These are phyloP conservation scores for Platismatia glauca DNA, from an alignment of 495 filamentous ascomycete genomes.

Conservation along the genomic window DNA sequence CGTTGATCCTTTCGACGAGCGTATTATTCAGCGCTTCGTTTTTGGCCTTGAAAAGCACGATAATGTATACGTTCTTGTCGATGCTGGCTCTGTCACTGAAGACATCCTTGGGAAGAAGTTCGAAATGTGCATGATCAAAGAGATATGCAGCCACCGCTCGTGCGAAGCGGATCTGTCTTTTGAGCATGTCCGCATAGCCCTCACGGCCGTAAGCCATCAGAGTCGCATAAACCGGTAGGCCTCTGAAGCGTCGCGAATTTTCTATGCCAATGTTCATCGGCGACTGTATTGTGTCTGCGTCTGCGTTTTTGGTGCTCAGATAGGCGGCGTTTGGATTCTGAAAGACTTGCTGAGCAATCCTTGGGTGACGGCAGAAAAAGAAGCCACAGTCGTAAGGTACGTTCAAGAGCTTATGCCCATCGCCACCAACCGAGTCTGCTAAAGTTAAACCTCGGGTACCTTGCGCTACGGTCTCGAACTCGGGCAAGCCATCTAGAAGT, in stretches of 20 bases:
- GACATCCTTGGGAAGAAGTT: constrained; percentile 48
- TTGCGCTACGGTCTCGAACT: constrained; percentile 49
- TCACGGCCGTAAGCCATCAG: constrained; percentile 63
- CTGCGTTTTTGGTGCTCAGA: constrained; percentile 40
- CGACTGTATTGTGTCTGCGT: constrained; percentile 50
- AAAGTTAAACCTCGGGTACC: constrained; percentile 63
- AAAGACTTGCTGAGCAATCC: constrained; percentile 55
- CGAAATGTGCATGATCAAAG: constrained; percentile 49
- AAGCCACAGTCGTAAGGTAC: constrained; percentile 93
- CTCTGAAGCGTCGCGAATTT: constrained; percentile 85
- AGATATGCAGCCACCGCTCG: constrained; percentile 57
- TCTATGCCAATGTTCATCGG: constrained; percentile 85
- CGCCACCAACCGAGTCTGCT: constrained; percentile 77
- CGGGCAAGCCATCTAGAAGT: constrained; percentile 46
- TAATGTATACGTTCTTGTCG: constrained; percentile 51
- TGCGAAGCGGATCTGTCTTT: constrained; percentile 61
- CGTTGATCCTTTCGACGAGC: constrained; percentile 64
- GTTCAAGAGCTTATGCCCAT: constrained; percentile 89
- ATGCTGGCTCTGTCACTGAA: constrained; percentile 32
- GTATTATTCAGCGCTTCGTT: constrained; percentile 54
- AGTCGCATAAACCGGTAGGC: constrained; percentile 77
- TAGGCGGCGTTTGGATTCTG: constrained; percentile 83
- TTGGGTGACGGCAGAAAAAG: constrained; percentile 62
- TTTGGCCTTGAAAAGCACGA: constrained; percentile 73
- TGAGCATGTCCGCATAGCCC: constrained; percentile 63